phyloP scores from a whole-genome alignment of 176 grass and related monocot species.

The Oryza rufipogon region DNA sequence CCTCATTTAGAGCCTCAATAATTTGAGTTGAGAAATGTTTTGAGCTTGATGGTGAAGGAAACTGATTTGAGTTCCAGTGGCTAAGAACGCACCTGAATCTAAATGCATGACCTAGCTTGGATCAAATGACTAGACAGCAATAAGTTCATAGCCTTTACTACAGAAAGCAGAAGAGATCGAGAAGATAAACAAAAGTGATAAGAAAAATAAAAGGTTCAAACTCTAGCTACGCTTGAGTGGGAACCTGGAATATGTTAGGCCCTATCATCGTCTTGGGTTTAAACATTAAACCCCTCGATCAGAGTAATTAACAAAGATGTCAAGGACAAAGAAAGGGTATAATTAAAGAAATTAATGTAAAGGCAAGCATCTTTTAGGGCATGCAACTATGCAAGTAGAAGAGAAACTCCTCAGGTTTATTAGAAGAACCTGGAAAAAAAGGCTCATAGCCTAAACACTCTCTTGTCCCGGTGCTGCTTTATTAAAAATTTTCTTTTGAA shows the following conservation, averaged over 20 bases:
- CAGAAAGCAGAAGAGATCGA: background rate
- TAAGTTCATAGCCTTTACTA: slow-evolving; percentile 1
- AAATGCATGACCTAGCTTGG: background rate
- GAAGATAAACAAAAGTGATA: background rate
- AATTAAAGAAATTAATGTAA: background rate
- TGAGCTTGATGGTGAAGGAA: background rate
- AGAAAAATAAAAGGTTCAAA: background rate
- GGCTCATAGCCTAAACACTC: slow-evolving; percentile 30
- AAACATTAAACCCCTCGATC: background rate
- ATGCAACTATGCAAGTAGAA: background rate
- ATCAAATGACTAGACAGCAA: background rate
- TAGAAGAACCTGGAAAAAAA: slow-evolving; percentile 23
- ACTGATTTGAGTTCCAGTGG: background rate
- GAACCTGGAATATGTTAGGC: background rate
- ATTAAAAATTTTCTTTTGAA: background rate
- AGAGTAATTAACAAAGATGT: background rate
- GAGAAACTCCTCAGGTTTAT: background rate
- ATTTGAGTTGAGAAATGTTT: background rate
- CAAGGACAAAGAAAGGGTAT: background rate
- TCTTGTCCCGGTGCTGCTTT: slow-evolving; percentile 17
- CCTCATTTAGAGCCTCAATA: background rate
- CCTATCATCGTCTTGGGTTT: background rate
- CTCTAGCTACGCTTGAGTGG: background rate
- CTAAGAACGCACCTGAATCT: background rate
- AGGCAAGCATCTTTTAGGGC: slow-evolving; percentile 19